Evolutionary conservation across 306 rosid genomes (phyloP).

Genomic region (Gynostemma pentaphyllum): DNA sequence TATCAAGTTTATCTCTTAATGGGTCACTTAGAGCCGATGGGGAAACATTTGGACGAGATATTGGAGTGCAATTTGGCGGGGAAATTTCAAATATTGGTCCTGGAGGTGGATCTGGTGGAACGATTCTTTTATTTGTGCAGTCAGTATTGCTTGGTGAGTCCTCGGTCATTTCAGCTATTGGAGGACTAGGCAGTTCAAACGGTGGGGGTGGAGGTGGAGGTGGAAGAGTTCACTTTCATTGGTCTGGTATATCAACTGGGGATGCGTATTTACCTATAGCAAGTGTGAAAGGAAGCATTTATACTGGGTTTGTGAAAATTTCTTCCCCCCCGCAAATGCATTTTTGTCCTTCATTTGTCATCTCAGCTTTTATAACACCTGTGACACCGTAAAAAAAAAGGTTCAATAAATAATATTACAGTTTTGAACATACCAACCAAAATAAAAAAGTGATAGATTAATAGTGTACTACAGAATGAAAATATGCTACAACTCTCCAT

Average conservation of each 20-base stretch:
- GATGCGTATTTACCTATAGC: constrained; percentile 87
- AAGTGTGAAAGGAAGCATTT: constrained; percentile 57
- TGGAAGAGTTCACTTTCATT: constrained; percentile 94
- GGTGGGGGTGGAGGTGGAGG: constrained; percentile 99
- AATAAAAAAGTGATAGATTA: neutral
- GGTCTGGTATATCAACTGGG: constrained; percentile 72
- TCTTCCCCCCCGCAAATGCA: neutral
- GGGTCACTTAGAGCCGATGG: constrained; percentile 88
- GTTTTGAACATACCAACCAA: neutral
- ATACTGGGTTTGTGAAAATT: constrained; percentile 38
- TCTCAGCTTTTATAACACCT: neutral
- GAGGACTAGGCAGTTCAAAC: constrained; percentile 73
- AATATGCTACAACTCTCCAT: too few species aligned
- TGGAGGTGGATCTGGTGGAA: constrained; percentile 99
- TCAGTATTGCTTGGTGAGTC: constrained; percentile 45
- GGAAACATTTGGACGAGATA: constrained; percentile 63
- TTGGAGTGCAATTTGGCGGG: constrained; percentile 26
- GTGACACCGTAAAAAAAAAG: neutral
- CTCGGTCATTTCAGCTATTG: constrained; percentile 63
- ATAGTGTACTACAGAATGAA: neutral
- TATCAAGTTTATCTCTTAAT: constrained; percentile 52
- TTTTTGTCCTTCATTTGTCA: constrained; percentile 4
- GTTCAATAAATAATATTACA: neutral
- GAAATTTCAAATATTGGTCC: constrained; percentile 54
- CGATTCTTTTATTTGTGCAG: constrained; percentile 70